Evolutionary conservation across 345 rosid genomes (phyloP), one percentile per base, ranked within the genome.

Genomic region (Pseudoturritis turrita): DNA sequence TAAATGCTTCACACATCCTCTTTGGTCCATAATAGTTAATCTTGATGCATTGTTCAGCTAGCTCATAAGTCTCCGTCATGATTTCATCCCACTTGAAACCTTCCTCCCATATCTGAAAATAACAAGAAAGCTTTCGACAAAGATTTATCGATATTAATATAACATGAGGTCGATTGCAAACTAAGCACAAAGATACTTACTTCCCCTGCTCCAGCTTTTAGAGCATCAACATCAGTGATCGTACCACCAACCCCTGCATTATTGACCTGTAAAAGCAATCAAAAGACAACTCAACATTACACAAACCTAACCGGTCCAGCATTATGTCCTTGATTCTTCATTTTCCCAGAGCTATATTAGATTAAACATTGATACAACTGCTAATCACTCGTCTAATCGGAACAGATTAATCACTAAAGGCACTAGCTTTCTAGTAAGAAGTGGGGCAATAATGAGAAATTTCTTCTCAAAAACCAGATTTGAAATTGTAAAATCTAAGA

Each of bases 21-120:
- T 79, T 87, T 33, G 84, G 75, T 1, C 88, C 89, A 52, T 72
- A 83, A 36, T 82, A 87, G 71, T 87, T 87, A 52, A 72, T 81
- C 43, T 80, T 37, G 6, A 85, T 6, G 62, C 92, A 79, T 66
- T 79, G 57, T 63, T 73, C 75, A 4, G 79, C 79, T 51, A 36
- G 5, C 47, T 82, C 84, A n/a, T 75, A 77, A 3, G 75, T 80
- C 59, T 63, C 54, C 5, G 68, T 68, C 3, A 65, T n/a, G 45
- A 68, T 28, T 53, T 79, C 71, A 7, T 41, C 61, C 80, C 76
- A 84, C 0, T 81, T 69, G 12, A 62, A 47, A 58, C 64, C 69
- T 58, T 57, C 70, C 78, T 74, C 40, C 44, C 18, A 65, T 26
- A 55, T 41, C 12, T n/a, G 25, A 4, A 6, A 58, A 55, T 23